These are phyloP conservation scores for Tylopilus cervinicoccineus DNA, from an alignment of 768 basidiomycete genomes.

Conservation along the genomic window DNA sequence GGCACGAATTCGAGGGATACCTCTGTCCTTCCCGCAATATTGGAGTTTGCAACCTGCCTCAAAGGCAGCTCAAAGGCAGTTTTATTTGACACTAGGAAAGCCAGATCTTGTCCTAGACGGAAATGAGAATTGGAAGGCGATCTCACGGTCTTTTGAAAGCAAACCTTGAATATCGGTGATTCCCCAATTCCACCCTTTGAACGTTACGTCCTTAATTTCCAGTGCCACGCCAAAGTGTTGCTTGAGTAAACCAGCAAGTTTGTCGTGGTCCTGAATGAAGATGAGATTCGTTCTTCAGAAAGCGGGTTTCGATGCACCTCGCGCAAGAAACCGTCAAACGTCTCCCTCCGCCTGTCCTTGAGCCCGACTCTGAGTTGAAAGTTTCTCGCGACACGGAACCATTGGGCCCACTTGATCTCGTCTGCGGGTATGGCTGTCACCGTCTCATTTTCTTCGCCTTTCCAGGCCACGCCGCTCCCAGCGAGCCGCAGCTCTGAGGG, in stretches of 20 bases:
- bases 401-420: conserved; percentile 87
- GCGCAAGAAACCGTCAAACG: conserved; percentile 91
- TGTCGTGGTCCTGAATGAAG: conserved; percentile 76
- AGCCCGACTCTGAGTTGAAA: conserved; percentile 87
- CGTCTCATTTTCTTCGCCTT: conserved; percentile 62
- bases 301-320: conserved; percentile 50
- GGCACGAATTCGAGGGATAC: conserved; percentile 94
- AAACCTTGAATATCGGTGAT: conserved; percentile 89
- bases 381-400: conserved; percentile 88
- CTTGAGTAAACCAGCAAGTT: conserved; percentile 73
- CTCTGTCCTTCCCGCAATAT: conserved; percentile 95
- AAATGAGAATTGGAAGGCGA: background rate
- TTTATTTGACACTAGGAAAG: conserved; percentile 85
- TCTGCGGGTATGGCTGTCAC: conserved; percentile 59
- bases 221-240: conserved; percentile 83
- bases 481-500: conserved; percentile 83
- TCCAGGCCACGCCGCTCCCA: conserved; percentile 92
- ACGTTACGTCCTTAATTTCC: conserved; percentile 80
- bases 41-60: conserved; percentile 86
- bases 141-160: conserved; percentile 8
- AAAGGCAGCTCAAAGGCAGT: conserved; percentile 89
- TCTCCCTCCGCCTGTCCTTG: conserved; percentile 71
- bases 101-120: conserved; percentile 76
- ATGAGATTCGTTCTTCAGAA: background rate
- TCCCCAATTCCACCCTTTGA: conserved; percentile 99